These are phyloP conservation scores for Aspergillus latus DNA, from an alignment of 2,329 filamentous ascomycete genomes.

Conservation along the genomic window DNA sequence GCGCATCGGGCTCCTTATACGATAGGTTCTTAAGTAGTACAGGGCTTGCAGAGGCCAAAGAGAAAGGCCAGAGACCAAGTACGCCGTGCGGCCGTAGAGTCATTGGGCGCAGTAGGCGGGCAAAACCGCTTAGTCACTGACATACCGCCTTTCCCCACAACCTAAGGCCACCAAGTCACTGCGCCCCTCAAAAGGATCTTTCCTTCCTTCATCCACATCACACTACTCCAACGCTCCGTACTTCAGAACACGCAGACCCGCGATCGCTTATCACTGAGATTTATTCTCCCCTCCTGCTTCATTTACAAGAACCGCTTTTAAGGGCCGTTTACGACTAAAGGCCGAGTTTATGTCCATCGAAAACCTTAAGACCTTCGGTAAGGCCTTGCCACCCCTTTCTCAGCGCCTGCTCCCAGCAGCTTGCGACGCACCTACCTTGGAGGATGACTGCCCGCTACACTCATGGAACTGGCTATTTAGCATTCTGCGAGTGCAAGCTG, in stretches of 20 bases:
- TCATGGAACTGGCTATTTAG: not conserved
- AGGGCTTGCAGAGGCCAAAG: slow-evolving; percentile 1
- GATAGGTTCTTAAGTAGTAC: slow-evolving; percentile 1
- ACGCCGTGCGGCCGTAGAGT: not conserved
- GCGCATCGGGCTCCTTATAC: not conserved
- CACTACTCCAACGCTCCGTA: slow-evolving; percentile 15
- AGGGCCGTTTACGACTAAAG: slow-evolving; percentile 57
- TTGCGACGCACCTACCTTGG: not conserved
- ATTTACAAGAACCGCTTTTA: slow-evolving; percentile 40
- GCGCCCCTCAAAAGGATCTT: slow-evolving; percentile 40
- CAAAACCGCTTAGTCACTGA: slow-evolving; percentile 15
- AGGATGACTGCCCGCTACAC: not conserved
- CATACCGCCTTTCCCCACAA: slow-evolving; percentile 37
- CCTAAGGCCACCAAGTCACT: slow-evolving; percentile 11
- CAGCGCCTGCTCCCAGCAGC: not conserved
- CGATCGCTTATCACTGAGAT: slow-evolving; percentile 33
- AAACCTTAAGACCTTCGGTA: slow-evolving; percentile 96
- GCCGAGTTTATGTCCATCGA: slow-evolving; percentile 97
- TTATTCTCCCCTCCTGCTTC: slow-evolving; percentile 31
- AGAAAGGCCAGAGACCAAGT: not conserved
- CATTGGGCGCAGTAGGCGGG: not conserved
- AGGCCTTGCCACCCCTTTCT: slow-evolving; percentile 44
- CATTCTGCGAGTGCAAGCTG: not conserved
- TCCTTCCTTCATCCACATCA: slow-evolving; percentile 26
- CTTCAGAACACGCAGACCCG: slow-evolving; percentile 15